These are phyloP conservation scores for Nevesoporus exiguus DNA, from an alignment of 768 basidiomycete species.

Conservation along the genomic window DNA sequence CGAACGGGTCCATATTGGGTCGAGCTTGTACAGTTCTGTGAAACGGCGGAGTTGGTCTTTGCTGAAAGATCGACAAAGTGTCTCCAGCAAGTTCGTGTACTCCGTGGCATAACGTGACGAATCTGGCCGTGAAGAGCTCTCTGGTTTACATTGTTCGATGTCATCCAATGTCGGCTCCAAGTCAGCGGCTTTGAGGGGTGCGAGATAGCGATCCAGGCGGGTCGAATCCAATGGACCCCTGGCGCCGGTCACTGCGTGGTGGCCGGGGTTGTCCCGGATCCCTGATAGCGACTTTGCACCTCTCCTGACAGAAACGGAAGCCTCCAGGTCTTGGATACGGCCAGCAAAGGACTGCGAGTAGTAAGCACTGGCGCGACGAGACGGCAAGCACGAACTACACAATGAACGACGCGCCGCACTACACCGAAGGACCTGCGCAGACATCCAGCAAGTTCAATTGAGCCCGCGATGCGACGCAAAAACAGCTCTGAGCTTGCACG, in stretches of 20 bases:
- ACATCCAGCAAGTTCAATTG: slow-evolving; percentile 15
- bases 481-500: slow-evolving; percentile 7
- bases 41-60: slow-evolving; percentile 57
- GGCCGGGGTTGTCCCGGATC: slow-evolving; percentile 3
- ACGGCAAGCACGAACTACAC: slow-evolving; percentile 14
- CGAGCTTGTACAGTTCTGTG: slow-evolving; percentile 45
- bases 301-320: slow-evolving; percentile 1
- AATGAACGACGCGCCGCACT: slow-evolving; percentile 14
- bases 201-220: slow-evolving; percentile 54
- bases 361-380: slow-evolving; percentile 17
- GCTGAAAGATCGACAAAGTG: slow-evolving; percentile 60
- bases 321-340: slow-evolving; percentile 3
- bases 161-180: slow-evolving; percentile 55
- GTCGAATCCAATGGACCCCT: slow-evolving; percentile 39
- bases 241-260: background rate
- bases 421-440: slow-evolving; percentile 15
- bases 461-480: background rate
- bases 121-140: slow-evolving; percentile 36
- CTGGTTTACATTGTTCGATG: slow-evolving; percentile 55
- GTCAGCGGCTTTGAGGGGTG: slow-evolving; percentile 45
- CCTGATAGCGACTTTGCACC: background rate
- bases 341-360: slow-evolving; percentile 22
- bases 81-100: slow-evolving; percentile 52
- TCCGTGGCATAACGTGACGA: slow-evolving; percentile 47
- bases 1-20: slow-evolving; percentile 31